Percentiles rank a stretch among this genome's conserved stretches.
Conservation (phyloP, 139 green algal genomes). For the Gonium pectorale region DNA sequence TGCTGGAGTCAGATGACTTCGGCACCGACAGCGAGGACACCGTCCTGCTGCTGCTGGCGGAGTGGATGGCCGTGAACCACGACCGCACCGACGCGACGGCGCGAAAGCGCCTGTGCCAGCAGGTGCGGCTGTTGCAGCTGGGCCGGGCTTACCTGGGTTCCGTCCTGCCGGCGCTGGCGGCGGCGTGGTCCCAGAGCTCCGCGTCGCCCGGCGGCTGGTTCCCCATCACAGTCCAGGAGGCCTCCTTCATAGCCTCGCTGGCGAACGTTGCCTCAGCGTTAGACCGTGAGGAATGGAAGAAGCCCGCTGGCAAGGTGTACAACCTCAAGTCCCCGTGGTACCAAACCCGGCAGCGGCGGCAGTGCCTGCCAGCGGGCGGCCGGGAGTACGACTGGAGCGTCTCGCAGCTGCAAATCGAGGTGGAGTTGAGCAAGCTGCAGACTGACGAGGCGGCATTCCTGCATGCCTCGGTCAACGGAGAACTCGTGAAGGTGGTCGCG, state of each 20-base stretch:
- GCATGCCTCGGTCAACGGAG: no score
- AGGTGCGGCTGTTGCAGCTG: background rate
- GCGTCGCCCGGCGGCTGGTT: background rate
- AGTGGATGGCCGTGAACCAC: background rate
- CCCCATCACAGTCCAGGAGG: background rate
- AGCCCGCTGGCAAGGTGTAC: no score
- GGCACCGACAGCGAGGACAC: background rate
- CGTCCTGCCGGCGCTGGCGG: conserved; percentile 4
- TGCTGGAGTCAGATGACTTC: background rate
- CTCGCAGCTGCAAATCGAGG: background rate
- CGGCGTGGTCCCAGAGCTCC: no score
- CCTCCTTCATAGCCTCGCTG: background rate
- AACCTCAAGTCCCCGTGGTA: no score
- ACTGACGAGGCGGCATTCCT: no score
- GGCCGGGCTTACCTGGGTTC: conserved; percentile 8
- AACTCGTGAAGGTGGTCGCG: no score
- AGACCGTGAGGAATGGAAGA: background rate
- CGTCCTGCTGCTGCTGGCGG: background rate
- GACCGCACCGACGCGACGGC: background rate
- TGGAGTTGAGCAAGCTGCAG: background rate
- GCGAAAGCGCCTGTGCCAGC: conserved; percentile 4
- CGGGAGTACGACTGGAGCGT: background rate
- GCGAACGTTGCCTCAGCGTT: background rate
- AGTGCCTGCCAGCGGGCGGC: background rate
- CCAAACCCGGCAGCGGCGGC: background rate